Evolutionary conservation across 441 rosid genomes (phyloP).

Genomic region (Pelargonium fulgidum): DNA sequence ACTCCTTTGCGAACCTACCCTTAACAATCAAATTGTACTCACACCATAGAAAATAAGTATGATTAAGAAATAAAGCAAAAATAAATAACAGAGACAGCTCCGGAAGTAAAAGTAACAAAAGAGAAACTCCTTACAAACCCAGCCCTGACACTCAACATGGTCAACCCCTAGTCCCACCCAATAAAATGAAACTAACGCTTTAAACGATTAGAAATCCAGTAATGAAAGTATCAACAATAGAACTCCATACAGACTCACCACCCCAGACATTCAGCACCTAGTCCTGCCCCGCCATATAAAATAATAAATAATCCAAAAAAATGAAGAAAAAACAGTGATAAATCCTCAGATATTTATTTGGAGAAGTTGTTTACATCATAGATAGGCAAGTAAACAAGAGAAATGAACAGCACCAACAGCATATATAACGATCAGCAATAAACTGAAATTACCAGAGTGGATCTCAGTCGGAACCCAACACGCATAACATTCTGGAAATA

Average conservation of each 20-base stretch:
- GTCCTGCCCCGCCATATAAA: background rate
- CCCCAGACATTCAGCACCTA: too few species aligned
- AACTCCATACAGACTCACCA: too few species aligned
- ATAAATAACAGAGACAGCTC: background rate
- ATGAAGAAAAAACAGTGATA: background rate
- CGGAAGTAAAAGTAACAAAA: background rate
- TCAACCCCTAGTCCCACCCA: too few species aligned
- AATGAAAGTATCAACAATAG: too few species aligned
- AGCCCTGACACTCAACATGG: too few species aligned
- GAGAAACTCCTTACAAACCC: too few species aligned
- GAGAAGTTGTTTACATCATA: slow-evolving; percentile 9
- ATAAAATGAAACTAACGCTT: too few species aligned
- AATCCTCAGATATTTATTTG: background rate
- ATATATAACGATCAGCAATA: slow-evolving; percentile 16
- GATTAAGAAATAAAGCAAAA: background rate
- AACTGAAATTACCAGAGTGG: slow-evolving; percentile 71
- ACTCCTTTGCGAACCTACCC: background rate
- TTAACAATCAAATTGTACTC: background rate
- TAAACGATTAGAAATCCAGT: too few species aligned
- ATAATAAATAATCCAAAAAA: background rate
- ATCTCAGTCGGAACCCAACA: slow-evolving; percentile 83
- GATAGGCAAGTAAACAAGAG: slow-evolving; percentile 7
- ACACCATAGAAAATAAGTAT: background rate
- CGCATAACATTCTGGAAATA: slow-evolving; percentile 98
- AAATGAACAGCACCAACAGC: background rate